Evolutionary conservation across 2,329 filamentous ascomycete genomes (phyloP).

Genomic region (Calonectria pteridis): DNA sequence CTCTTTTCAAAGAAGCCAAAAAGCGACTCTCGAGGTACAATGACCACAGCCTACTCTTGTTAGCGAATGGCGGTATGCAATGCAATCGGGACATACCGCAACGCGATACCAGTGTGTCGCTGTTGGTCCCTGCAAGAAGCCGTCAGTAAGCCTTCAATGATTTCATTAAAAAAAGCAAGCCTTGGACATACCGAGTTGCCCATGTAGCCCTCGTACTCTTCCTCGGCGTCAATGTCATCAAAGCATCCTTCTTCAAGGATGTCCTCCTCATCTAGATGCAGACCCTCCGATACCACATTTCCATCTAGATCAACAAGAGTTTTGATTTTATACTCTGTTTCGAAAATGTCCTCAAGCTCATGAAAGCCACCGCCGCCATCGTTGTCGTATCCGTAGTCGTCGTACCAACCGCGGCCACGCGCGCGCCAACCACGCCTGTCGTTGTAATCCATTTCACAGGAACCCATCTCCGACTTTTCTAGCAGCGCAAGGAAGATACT

Average conservation of each 20-base stretch:
- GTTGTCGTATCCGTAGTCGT: not conserved
- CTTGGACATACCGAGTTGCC: slow-evolving; percentile 43
- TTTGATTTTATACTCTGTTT: slow-evolving; percentile 33
- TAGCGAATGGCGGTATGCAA: not conserved
- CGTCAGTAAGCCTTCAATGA: not conserved
- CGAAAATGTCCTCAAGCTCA: slow-evolving; percentile 25
- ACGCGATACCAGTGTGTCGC: slow-evolving; percentile 43
- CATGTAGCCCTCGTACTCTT: slow-evolving; percentile 45
- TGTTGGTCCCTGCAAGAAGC: slow-evolving; percentile 26
- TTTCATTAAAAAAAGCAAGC: too few species aligned
- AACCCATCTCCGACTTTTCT: slow-evolving; percentile 45
- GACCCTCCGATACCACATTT: slow-evolving; percentile 25
- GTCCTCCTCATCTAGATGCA: slow-evolving; percentile 33
- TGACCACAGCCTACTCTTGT: slow-evolving; percentile 30
- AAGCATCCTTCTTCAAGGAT: slow-evolving; percentile 43
- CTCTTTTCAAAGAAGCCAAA: slow-evolving; percentile 16
- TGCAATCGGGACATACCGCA: slow-evolving; percentile 23
- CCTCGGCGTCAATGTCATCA: slow-evolving; percentile 24
- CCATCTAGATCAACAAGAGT: slow-evolving; percentile 46
- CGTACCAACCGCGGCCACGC: not conserved
- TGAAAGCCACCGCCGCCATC: slow-evolving; percentile 14
- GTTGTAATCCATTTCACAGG: slow-evolving; percentile 20
- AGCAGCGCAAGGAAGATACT: slow-evolving; percentile 50
- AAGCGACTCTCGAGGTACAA: slow-evolving; percentile 35
- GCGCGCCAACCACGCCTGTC: not conserved